Conservation (phyloP, 208 protist genomes). For the Leishmania guyanensis region DNA sequence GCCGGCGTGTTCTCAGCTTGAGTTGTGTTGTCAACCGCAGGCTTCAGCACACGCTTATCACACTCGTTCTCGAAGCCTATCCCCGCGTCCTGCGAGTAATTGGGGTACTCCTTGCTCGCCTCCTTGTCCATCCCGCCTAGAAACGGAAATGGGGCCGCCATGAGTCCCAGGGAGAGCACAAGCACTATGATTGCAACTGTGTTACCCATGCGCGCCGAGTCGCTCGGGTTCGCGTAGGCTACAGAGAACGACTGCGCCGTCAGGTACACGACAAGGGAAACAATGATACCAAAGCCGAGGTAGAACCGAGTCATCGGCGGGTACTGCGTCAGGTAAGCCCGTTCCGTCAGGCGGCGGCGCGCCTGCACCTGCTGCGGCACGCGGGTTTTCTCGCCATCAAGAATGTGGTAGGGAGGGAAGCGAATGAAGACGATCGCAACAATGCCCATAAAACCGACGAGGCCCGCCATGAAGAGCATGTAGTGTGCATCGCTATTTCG, state of each 20-base stretch:
- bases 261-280: conserved; percentile 44
- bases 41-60: conserved; percentile 19
- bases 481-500: conserved; percentile 44
- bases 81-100: conserved; percentile 1
- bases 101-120: conserved; percentile 34
- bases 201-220: conserved; percentile 31
- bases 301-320: conserved; percentile 50
- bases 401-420: conserved; percentile 54
- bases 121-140: conserved; percentile 55
- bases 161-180: conserved; percentile 28
- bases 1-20: conserved; percentile 18
- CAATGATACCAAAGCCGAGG: conserved; percentile 45
- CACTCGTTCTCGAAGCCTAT: not conserved
- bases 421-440: conserved; percentile 40
- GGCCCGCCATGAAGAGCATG: conserved; percentile 53
- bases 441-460: conserved; percentile 34
- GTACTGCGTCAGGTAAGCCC: conserved; percentile 61
- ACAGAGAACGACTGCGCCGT: conserved; percentile 53
- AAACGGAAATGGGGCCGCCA: conserved; percentile 40
- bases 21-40: conserved; percentile 13
- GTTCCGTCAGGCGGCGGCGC: conserved; percentile 51
- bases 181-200: conserved; percentile 49
- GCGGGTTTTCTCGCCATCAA: conserved; percentile 33
- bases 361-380: conserved; percentile 29
- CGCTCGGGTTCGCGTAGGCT: conserved; percentile 39